Conservation (phyloP, 1,139 yeast species). For the Pichia sp. region DNA sequence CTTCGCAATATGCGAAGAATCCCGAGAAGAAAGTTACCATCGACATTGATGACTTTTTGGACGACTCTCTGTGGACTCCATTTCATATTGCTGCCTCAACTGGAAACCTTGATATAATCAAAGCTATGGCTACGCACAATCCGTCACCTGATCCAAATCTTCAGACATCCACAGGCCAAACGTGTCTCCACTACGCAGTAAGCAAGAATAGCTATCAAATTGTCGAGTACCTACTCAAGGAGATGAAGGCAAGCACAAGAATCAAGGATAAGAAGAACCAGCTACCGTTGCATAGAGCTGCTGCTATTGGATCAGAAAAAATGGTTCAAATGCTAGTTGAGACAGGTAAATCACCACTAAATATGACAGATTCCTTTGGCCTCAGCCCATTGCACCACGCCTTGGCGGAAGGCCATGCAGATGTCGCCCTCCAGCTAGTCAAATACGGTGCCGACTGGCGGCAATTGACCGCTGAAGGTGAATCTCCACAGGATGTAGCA, state of each 20-base stretch:
- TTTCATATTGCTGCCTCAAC: constrained; percentile 76
- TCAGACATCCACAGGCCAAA: constrained; percentile 63
- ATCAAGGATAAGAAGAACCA: constrained; percentile 63
- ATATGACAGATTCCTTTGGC: constrained; percentile 64
- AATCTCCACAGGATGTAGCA: constrained; percentile 57
- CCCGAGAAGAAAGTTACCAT: constrained; percentile 30
- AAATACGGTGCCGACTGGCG: constrained; percentile 63
- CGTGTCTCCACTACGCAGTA: constrained; percentile 72
- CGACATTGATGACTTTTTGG: constrained; percentile 68
- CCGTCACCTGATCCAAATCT: constrained; percentile 46
- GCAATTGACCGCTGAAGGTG: constrained; percentile 47
- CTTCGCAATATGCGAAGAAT: constrained; percentile 25
- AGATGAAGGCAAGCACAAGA: constrained; percentile 56
- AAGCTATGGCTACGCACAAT: constrained; percentile 38
- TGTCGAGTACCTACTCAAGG: constrained; percentile 47
- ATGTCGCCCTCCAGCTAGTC: constrained; percentile 60
- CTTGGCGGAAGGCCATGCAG: constrained; percentile 85
- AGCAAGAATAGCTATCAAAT: constrained; percentile 58
- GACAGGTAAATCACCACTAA: constrained; percentile 58
- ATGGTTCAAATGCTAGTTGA: constrained; percentile 48
- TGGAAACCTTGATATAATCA: constrained; percentile 57
- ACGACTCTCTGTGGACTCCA: constrained; percentile 85
- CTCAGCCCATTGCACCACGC: constrained; percentile 93
- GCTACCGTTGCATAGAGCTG: constrained; percentile 78
- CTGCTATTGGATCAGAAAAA: constrained; percentile 65